Conservation (phyloP, 495 filamentous ascomycete genomes). For the Podospora fimiseda region DNA sequence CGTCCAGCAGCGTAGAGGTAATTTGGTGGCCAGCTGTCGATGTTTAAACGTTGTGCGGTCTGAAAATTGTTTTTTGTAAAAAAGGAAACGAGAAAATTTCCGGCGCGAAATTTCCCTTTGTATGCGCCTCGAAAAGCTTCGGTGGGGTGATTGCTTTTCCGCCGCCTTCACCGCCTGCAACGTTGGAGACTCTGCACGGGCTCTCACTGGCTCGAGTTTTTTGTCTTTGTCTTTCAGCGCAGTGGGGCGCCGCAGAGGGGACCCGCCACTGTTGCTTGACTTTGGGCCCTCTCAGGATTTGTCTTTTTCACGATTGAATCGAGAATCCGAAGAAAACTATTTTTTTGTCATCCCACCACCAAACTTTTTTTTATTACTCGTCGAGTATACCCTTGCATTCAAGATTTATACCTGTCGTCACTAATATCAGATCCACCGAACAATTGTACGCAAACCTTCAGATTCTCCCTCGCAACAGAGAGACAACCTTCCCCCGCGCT, state of each 20-base stretch:
- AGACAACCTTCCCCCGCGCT: background rate
- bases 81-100: constrained; percentile 16
- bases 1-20: constrained; percentile 63
- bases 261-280: constrained; percentile 19
- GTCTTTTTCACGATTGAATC: constrained; percentile 16
- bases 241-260: background rate
- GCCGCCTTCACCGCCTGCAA: constrained; percentile 24
- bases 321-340: constrained; percentile 3
- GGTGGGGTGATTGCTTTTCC: constrained; percentile 13
- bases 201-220: constrained; percentile 12
- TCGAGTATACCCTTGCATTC: background rate
- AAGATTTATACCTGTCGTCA: background rate
- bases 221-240: too few relatives aligned
- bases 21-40: constrained; percentile 56
- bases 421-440: too few relatives aligned
- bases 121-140: background rate
- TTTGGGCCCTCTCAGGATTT: constrained; percentile 17
- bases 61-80: constrained; percentile 45
- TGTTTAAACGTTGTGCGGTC: constrained; percentile 88
- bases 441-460: too few relatives aligned
- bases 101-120: constrained; percentile 15
- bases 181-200: constrained; percentile 8
- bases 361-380: background rate
- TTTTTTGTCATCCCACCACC: constrained; percentile 8
- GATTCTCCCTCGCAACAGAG: too few relatives aligned